Conservation (phyloP, 441 rosid genomes). For the Pelargonium australe region DNA sequence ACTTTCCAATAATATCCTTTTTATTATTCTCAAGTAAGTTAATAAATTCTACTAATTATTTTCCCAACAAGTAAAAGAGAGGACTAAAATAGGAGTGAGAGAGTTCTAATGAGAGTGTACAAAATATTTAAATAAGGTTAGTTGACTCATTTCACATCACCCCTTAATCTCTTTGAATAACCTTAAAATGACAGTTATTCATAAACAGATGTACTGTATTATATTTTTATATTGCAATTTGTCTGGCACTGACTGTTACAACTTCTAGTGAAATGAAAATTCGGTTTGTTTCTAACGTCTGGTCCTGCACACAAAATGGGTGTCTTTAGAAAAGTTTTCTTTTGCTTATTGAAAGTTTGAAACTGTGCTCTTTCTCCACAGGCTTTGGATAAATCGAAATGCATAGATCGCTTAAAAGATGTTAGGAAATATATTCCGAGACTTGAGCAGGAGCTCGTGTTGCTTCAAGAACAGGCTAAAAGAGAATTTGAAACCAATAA, state of each 20-base stretch:
- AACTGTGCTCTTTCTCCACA: conserved; percentile 16
- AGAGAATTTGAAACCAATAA: conserved; percentile 26
- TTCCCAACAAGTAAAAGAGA: too few relatives aligned
- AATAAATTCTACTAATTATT: too few relatives aligned
- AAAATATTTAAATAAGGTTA: too few relatives aligned
- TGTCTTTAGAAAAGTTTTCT: not conserved
- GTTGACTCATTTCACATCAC: too few relatives aligned
- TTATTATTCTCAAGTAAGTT: too few relatives aligned
- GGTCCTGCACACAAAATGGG: not conserved
- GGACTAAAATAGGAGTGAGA: too few relatives aligned
- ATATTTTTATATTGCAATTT: not conserved
- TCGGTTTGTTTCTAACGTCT: not conserved
- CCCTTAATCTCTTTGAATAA: too few relatives aligned
- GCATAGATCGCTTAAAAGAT: conserved; percentile 73
- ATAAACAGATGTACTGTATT: too few relatives aligned
- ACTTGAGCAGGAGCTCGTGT: conserved; percentile 76
- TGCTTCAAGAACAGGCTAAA: conserved; percentile 52
- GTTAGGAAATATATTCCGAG: conserved; percentile 65
- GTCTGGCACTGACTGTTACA: too few relatives aligned
- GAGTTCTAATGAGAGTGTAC: too few relatives aligned
- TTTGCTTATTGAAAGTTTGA: not conserved
- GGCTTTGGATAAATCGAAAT: conserved; percentile 86
- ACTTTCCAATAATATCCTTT: too few relatives aligned
- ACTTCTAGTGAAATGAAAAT: not conserved
- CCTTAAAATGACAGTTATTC: too few relatives aligned